Base-by-base conservation (phyloP, 371 early-diverging fungal genomes). In the Nosema muscidifuracis region DNA sequence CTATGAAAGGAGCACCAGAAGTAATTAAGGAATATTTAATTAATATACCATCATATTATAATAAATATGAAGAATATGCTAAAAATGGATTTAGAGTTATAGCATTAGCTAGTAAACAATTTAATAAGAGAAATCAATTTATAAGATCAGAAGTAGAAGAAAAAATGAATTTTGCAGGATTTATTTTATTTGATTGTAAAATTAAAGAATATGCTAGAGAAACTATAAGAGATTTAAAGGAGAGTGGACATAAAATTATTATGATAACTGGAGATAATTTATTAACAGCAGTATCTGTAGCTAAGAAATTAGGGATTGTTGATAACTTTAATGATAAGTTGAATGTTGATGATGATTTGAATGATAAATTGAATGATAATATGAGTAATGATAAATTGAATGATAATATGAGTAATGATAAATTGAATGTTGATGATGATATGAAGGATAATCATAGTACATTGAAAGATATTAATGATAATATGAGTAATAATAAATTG, bases 251-350 rank as follows among this genome's bases (percentile, higher is more conserved):
- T 79, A 86, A 94, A 73, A 90, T 89, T 55, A 88, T 97, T 31
- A 97, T 99, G 97, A 98, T 98, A 74, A 99, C 99, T 18, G 99
- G 99, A 71, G 99, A 99, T 81, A 97, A 95, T 73, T 89, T 92
- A 2, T 84, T 96, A 67, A 99, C 99, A 0, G 98, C 99, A 0
- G 88, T 90, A 67, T 93, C 93, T 79, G 95, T 98, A 58, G 97
- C 98, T 20, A 87, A 88, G 51, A 89, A 95, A 79, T 90, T 99
- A 10, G 89, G 87, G 47, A 94, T 99, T 83, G 87, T 22, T 15
- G 53, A 33, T 18, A 58, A 47, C 43, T 51, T 31, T 26, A 24
- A 47, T 6, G 47, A 47, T n/a, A n/a, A 28, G 47, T 92, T 15
- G 86, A 61, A 51, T 34, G 63, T 24, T 36, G 36, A n/a, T n/a